A percentile compares a stretch with the other conserved stretches of the same genome.
Evolutionary conservation across 495 filamentous ascomycete species (phyloP).

Genomic region (Aspergillus sclerotiicarbonarius): DNA sequence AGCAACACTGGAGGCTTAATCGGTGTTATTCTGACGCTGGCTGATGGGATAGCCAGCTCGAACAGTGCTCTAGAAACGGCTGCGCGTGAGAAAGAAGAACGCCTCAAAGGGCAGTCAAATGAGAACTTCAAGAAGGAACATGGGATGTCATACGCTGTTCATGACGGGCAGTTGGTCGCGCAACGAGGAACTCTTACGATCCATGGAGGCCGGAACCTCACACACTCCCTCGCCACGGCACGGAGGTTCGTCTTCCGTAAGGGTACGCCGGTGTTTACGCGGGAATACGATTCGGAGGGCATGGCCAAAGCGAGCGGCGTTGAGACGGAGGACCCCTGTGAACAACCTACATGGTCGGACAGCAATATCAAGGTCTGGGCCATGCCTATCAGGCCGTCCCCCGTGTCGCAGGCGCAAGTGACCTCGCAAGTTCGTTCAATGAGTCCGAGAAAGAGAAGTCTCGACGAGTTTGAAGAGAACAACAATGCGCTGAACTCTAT

Average conservation of each 20-base stretch:
- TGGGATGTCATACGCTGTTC: constrained; percentile 6
- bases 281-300: constrained; percentile 58
- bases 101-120: constrained; percentile 28
- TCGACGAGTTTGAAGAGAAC: constrained; percentile 53
- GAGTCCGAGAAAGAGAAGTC: constrained; percentile 58
- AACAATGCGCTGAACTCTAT: constrained; percentile 13
- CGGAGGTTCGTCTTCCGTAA: constrained; percentile 86
- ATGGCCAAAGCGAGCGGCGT: constrained; percentile 17
- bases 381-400: constrained; percentile 53
- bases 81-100: constrained; percentile 26
- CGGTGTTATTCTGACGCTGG: constrained; percentile 78
- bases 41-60: constrained; percentile 54
- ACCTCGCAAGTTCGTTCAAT: constrained; percentile 18
- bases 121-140: constrained; percentile 9
- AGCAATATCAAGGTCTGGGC: constrained; percentile 79
- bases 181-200: constrained; percentile 53
- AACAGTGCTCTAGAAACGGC: constrained; percentile 29
- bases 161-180: constrained; percentile 12
- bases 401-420: constrained; percentile 3
- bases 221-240: constrained; percentile 76
- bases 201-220: constrained; percentile 74
- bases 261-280: constrained; percentile 64
- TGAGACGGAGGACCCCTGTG: constrained; percentile 32
- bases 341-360: constrained; percentile 70
- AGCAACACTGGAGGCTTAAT: constrained; percentile 73